Conservation (phyloP, 208 protist genomes). For the Trypanosoma vivax region DNA sequence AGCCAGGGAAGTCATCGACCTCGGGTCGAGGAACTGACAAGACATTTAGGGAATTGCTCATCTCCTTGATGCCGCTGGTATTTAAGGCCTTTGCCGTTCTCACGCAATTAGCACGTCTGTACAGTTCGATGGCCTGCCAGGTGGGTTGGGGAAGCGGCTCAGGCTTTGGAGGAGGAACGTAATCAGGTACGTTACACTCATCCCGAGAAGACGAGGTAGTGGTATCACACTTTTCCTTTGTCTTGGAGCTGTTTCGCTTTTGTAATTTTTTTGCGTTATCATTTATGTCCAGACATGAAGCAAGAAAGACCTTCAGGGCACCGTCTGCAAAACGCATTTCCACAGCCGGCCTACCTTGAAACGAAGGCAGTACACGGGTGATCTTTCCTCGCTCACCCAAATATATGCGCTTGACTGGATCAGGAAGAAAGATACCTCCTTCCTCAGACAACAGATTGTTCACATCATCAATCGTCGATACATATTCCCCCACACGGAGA, state of each 20-base stretch:
- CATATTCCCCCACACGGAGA: conserved; percentile 46
- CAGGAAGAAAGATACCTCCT: conserved; percentile 45
- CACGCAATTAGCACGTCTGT: conserved; percentile 1
- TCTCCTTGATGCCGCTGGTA: too few species aligned
- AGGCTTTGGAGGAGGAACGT: conserved; percentile 5
- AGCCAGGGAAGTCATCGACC: too few species aligned
- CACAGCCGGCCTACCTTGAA: conserved; percentile 73
- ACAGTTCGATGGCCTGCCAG: conserved; percentile 21
- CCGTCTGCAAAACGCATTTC: conserved; percentile 82
- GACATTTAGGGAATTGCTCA: not conserved
- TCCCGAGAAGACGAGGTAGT: not conserved
- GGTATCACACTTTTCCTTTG: not conserved
- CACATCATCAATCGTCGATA: conserved; percentile 53
- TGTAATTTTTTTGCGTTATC: conserved; percentile 3
- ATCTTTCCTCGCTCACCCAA: conserved; percentile 69
- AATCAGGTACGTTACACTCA: not conserved
- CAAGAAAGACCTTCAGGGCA: conserved; percentile 67
- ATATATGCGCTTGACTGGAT: conserved; percentile 77
- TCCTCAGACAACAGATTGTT: conserved; percentile 34
- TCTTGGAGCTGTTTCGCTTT: not conserved
- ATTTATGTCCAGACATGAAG: conserved; percentile 48
- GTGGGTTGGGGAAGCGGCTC: conserved; percentile 18
- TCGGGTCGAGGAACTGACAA: too few species aligned
- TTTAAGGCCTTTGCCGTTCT: not conserved
- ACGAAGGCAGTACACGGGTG: conserved; percentile 45